Evolutionary conservation across 352 stramenopile genomes (phyloP).

Genomic region (Phytophthora megakarya): DNA sequence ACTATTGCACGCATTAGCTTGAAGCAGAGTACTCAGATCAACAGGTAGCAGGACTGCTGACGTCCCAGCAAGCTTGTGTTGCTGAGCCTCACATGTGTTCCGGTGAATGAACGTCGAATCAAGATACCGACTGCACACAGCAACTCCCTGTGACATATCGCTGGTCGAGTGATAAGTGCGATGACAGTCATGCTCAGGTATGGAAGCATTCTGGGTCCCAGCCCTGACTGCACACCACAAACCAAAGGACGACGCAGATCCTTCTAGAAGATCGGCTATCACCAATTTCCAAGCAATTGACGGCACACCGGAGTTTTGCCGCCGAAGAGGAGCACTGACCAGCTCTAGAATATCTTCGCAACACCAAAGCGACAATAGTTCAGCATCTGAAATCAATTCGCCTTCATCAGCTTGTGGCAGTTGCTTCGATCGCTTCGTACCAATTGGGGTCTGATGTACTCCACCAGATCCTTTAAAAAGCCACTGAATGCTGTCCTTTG

Average conservation of each 20-base stretch:
- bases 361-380: slow-evolving; percentile 31
- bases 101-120: slow-evolving; percentile 38
- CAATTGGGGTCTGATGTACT: slow-evolving; percentile 19
- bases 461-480: slow-evolving; percentile 37
- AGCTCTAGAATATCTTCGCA: slow-evolving; percentile 45
- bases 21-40: slow-evolving; percentile 49
- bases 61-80: slow-evolving; percentile 47
- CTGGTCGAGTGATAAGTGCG: slow-evolving; percentile 31
- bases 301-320: slow-evolving; percentile 16
- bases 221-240: slow-evolving; percentile 71
- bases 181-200: slow-evolving; percentile 31
- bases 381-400: slow-evolving; percentile 17
- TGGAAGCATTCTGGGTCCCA: slow-evolving; percentile 45
- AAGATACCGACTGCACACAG: slow-evolving; percentile 69
- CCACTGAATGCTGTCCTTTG: slow-evolving; percentile 54
- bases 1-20: slow-evolving; percentile 31
- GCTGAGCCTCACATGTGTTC: slow-evolving; percentile 24
- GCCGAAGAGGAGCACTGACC: slow-evolving; percentile 35
- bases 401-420: slow-evolving; percentile 7
- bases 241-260: slow-evolving; percentile 62
- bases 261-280: slow-evolving; percentile 71
- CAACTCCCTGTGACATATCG: slow-evolving; percentile 24
- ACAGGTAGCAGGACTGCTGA: slow-evolving; percentile 65
- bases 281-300: slow-evolving; percentile 70
- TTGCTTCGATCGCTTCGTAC: slow-evolving; percentile 36